These are phyloP conservation scores for Hericium alpestre DNA, from an alignment of 768 basidiomycete species.

Conservation along the genomic window DNA sequence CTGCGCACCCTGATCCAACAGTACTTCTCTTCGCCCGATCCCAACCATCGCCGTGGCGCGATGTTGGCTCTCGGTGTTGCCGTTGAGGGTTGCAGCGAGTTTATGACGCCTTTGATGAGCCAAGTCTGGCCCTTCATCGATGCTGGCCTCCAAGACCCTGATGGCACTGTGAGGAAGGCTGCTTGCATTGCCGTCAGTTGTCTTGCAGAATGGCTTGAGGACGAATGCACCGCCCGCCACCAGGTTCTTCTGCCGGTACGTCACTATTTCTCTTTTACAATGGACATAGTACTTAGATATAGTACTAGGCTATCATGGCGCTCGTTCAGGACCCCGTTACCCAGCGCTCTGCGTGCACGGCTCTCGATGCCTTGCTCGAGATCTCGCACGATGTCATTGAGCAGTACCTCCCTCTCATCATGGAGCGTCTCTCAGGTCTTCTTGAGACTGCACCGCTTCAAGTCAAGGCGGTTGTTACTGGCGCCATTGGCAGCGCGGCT, in stretches of 20 bases:
- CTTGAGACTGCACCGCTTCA: conserved; percentile 78
- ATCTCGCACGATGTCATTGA: conserved; percentile 85
- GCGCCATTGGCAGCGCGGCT: conserved; percentile 95
- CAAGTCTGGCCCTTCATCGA: conserved; percentile 94
- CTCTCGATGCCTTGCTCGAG: conserved; percentile 92
- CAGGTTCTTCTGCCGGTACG: conserved; percentile 74
- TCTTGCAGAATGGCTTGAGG: conserved; percentile 94
- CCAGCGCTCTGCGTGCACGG: conserved; percentile 90
- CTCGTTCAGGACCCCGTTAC: conserved; percentile 80
- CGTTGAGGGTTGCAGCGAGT: conserved; percentile 97
- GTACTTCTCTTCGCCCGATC: conserved; percentile 75
- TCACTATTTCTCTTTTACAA: background rate
- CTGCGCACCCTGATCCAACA: conserved; percentile 73
- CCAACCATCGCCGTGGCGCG: conserved; percentile 76
- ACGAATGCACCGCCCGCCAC: conserved; percentile 82
- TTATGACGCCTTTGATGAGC: conserved; percentile 84
- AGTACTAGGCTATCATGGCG: conserved; percentile 70
- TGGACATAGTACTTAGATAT: background rate
- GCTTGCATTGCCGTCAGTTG: conserved; percentile 94
- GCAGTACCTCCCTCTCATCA: conserved; percentile 85
- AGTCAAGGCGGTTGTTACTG: conserved; percentile 91
- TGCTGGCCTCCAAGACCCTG: conserved; percentile 72
- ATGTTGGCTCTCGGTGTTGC: conserved; percentile 92
- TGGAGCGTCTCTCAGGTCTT: conserved; percentile 84
- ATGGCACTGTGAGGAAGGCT: conserved; percentile 84